These are phyloP conservation scores for Ceratocystis cacaofunesta DNA, from an alignment of 2,329 filamentous ascomycete genomes.

Conservation along the genomic window DNA sequence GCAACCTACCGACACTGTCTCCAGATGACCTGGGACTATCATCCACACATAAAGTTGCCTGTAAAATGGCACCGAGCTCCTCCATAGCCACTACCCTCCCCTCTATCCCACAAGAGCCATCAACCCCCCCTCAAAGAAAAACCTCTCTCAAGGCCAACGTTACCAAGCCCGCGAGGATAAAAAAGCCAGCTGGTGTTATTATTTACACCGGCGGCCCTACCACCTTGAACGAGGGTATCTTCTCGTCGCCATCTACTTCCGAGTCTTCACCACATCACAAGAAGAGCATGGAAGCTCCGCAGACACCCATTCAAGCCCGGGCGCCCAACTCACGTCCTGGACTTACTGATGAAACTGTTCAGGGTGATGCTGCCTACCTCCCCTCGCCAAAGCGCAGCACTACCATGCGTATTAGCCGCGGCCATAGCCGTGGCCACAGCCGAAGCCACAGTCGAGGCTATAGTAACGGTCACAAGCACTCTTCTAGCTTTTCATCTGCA, in stretches of 20 bases:
- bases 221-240: constrained; percentile 9
- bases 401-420: constrained; percentile 34
- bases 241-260: constrained; percentile 21
- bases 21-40: not conserved
- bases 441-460: not conserved
- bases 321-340: constrained; percentile 49
- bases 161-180: constrained; percentile 19
- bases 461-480: constrained; percentile 2
- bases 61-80: constrained; percentile 16
- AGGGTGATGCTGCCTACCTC: constrained; percentile 46
- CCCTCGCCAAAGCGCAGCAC: constrained; percentile 37
- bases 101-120: constrained; percentile 21
- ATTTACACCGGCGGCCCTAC: constrained; percentile 31
- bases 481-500: constrained; percentile 2
- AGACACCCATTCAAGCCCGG: constrained; percentile 36
- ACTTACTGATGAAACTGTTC: constrained; percentile 45
- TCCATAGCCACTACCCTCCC: constrained; percentile 18
- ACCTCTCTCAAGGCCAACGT: constrained; percentile 19
- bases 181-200: constrained; percentile 39
- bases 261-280: constrained; percentile 24
- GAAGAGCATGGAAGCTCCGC: constrained; percentile 31
- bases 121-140: constrained; percentile 20
- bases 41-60: not conserved
- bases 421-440: constrained; percentile 22
- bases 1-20: not conserved